Evolutionary conservation across 345 rosid genomes (phyloP).

Genomic region (Dovyalis caffra): DNA sequence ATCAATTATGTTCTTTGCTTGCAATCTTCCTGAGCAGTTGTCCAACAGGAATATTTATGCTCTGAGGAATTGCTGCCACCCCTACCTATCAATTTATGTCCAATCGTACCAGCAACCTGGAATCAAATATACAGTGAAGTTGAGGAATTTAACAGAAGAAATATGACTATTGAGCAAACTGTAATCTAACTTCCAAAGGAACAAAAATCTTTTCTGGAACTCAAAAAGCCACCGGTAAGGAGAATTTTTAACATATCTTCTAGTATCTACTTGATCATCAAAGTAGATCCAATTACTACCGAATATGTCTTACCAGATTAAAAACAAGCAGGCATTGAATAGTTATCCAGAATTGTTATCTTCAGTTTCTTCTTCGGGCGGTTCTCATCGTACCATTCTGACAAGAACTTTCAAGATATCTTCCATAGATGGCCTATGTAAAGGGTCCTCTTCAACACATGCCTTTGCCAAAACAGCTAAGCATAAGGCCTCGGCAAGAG

Average conservation of each 20-base stretch:
- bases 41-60: too few species aligned
- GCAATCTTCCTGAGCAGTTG: slow-evolving; percentile 15
- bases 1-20: slow-evolving; percentile 1
- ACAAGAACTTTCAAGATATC: slow-evolving; percentile 55
- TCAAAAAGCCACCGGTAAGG: background rate
- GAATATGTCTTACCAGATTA: too few species aligned
- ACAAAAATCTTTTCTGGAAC: background rate
- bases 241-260: background rate
- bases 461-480: slow-evolving; percentile 59
- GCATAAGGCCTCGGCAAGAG: slow-evolving; percentile 53
- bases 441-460: slow-evolving; percentile 56
- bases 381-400: slow-evolving; percentile 35
- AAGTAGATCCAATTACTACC: too few species aligned
- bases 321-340: background rate
- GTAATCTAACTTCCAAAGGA: background rate
- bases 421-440: slow-evolving; percentile 52
- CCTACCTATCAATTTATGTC: slow-evolving; percentile 36
- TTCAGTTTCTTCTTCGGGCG: background rate
- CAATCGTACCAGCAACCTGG: slow-evolving; percentile 47
- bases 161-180: background rate
- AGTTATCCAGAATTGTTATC: background rate
- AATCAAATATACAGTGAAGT: slow-evolving; percentile 4
- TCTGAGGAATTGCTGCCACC: too few species aligned
- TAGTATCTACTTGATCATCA: too few species aligned
- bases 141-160: slow-evolving; percentile 1